Percentiles rank a stretch among this genome's conserved stretches.
Evolutionary conservation across 805 yeast species (phyloP).

Genomic region (Nakazawaea ambrosiae): DNA sequence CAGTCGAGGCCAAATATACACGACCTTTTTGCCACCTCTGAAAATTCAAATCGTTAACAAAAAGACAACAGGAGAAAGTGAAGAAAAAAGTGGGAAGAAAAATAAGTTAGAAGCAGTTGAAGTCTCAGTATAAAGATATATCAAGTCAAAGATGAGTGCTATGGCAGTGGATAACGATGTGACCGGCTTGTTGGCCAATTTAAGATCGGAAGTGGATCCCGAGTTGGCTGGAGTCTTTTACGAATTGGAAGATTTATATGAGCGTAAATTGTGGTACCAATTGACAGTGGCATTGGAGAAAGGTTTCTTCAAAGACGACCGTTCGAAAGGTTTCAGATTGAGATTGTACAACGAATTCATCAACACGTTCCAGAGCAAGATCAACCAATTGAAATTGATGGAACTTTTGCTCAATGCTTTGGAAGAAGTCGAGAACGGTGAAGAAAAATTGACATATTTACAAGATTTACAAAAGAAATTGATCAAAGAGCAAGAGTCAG

Average conservation of each 20-base stretch:
- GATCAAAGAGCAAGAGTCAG: conserved; percentile 29
- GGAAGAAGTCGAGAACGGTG: conserved; percentile 30
- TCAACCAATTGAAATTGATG: conserved; percentile 75
- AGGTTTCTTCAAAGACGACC: conserved; percentile 51
- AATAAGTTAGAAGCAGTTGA: no score
- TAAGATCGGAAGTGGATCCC: conserved; percentile 60
- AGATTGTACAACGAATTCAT: conserved; percentile 70
- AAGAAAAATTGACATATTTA: conserved; percentile 48
- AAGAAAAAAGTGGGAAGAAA: no score
- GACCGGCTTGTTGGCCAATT: conserved; percentile 45
- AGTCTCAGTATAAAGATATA: no score
- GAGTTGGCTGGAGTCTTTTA: conserved; percentile 57
- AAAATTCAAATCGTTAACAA: no score
- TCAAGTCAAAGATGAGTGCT: conserved; percentile 6
- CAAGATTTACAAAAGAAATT: conserved; percentile 31
- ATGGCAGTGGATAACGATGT: conserved; percentile 26
- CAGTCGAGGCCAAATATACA: no score
- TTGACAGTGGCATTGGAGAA: conserved; percentile 59
- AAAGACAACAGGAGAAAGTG: no score
- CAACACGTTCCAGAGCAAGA: conserved; percentile 53
- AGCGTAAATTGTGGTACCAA: conserved; percentile 93
- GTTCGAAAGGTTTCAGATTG: conserved; percentile 48
- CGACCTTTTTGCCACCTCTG: no score
- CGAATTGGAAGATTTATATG: conserved; percentile 77
- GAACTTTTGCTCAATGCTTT: conserved; percentile 60